phyloP scores from a whole-genome alignment of 2,329 filamentous ascomycete species.

The Cladosporium halotolerans region DNA sequence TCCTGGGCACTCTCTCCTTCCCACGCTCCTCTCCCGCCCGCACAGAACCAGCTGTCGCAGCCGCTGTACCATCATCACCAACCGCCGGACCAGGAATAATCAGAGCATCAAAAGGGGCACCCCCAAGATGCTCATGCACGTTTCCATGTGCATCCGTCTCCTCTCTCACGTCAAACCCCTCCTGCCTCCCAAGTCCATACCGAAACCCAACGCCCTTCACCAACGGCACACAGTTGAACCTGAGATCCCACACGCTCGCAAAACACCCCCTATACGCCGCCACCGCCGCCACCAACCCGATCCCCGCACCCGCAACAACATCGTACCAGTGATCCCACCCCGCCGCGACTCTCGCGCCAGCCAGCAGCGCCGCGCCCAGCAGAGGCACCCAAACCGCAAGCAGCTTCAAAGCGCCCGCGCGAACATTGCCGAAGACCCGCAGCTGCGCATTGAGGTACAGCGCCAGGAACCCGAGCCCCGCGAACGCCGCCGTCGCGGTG shows the following conservation, averaged over 20 bases:
- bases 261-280: constrained; percentile 62
- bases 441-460: constrained; percentile 74
- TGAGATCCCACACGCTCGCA: constrained; percentile 62
- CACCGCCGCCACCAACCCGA: constrained; percentile 61
- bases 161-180: constrained; percentile 30
- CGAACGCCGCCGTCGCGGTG: constrained; percentile 67
- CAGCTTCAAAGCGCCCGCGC: constrained; percentile 69
- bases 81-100: not conserved
- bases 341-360: constrained; percentile 62
- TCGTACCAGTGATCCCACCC: constrained; percentile 74
- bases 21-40: not conserved
- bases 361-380: constrained; percentile 62
- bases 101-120: constrained; percentile 38
- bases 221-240: constrained; percentile 61
- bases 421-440: constrained; percentile 67
- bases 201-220: constrained; percentile 52
- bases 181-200: constrained; percentile 35
- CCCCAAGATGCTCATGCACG: constrained; percentile 20
- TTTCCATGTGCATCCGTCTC: too few relatives aligned
- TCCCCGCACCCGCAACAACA: constrained; percentile 58
- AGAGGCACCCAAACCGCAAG: constrained; percentile 59
- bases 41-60: not conserved
- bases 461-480: constrained; percentile 63
- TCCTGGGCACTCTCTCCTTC: not conserved
- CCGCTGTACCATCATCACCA: not conserved